Base-by-base conservation (phyloP, 352 stramenopile genomes). In the Aphanomyces cochlioides region DNA sequence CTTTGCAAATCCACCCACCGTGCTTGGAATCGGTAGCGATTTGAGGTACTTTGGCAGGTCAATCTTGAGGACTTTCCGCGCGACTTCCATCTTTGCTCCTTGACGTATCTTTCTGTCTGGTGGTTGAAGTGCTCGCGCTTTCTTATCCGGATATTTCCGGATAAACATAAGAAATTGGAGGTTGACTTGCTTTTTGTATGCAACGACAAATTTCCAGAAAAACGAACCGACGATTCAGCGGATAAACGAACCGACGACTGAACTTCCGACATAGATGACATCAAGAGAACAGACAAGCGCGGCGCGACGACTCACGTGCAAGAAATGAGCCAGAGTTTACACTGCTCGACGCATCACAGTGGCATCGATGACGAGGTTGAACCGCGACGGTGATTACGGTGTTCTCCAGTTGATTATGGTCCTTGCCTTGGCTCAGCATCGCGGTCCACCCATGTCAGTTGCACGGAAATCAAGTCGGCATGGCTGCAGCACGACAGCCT, bases 21-120 rank as follows among this genome's bases (percentile, higher is more conserved):
- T 94, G 77, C 87, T 86, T 28, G 87, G 87, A 45, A 94, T 81
- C 47, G 87, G 87, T 61, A 94, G 69, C 0, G 81, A 85, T 74
- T 92, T 92, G 37, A 94, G 83, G 78, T 94, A 94, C 63, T 83
- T 83, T 47, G 87, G 87, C 74, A 94, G 65, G 56, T 64, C 47
- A 40, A 90, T 80, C 81, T 93, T 93, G 38, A 93, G 75, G 69
- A 90, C 90, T 66, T 84, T 84, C 75, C 85, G 85, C 67, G 91
- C 87, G 57, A 82, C 83, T 78, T 93, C 85, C 85, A 93, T 92
- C 19, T 38, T 39, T 12, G 8, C 19, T 15, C 3, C 17, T 58
- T 58, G 28, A 28, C 21, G 54, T 37, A 50, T 66, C 57, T 66
- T 66, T 66, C 5, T 58, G 50, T 36, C 1, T 50, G 37, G 57